These are phyloP conservation scores for Blastocystis hominis DNA, from an alignment of 352 stramenopile species.

Conservation along the genomic window DNA sequence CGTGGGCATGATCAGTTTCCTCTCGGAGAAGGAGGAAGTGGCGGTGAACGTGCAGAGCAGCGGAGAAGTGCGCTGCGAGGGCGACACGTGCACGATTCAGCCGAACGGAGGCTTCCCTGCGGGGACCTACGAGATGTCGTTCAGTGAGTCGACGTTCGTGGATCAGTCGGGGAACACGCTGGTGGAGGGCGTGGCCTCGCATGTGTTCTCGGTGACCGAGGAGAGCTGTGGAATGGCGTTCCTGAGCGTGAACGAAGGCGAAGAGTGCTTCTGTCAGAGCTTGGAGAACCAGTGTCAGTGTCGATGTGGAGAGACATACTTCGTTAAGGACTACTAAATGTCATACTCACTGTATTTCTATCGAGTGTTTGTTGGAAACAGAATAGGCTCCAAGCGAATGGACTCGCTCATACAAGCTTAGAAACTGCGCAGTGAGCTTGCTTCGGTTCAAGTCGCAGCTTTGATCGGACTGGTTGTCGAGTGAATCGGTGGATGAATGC, in stretches of 20 bases:
- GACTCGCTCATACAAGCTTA: neutral
- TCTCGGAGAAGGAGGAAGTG: neutral
- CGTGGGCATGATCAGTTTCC: neutral
- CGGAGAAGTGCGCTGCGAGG: neutral
- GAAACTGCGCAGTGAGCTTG: neutral
- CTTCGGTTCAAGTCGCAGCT: too few relatives aligned
- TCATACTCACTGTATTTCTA: neutral
- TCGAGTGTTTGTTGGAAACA: neutral
- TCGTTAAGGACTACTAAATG: constrained; percentile 44
- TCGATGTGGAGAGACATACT: constrained; percentile 40
- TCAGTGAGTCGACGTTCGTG: neutral
- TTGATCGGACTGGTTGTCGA: too few relatives aligned
- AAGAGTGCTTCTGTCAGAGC: constrained; percentile 35
- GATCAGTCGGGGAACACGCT: constrained; percentile 17
- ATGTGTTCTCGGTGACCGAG: constrained; percentile 11
- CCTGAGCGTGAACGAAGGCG: neutral
- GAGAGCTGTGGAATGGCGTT: constrained; percentile 14
- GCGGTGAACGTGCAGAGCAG: constrained; percentile 22
- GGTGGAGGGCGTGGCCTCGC: neutral
- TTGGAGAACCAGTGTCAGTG: constrained; percentile 46
- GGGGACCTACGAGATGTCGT: constrained; percentile 27
- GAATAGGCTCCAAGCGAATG: neutral
- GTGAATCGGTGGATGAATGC: neutral
- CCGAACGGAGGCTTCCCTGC: neutral
- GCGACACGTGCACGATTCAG: constrained; percentile 5